These are phyloP conservation scores for Eucalyptus decipiens DNA, from an alignment of 345 rosid genomes.

Conservation along the genomic window DNA sequence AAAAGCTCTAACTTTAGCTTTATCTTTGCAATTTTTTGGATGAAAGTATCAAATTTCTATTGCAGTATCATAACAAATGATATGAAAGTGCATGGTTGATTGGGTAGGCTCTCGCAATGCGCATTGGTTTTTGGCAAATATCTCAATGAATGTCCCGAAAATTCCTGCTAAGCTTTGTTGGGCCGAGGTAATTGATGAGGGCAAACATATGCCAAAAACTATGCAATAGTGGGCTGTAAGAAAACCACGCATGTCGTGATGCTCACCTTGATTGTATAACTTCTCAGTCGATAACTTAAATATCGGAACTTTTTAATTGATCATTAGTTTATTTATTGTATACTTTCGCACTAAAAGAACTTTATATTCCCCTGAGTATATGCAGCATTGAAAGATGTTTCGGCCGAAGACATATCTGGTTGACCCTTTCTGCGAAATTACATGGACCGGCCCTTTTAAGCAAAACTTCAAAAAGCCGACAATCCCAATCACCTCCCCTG, in stretches of 20 bases:
- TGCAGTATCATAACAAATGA: neutral
- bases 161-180: neutral
- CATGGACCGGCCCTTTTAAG: neutral
- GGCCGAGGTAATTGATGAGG: neutral
- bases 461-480: neutral
- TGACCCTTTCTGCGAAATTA: neutral
- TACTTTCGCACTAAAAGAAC: neutral
- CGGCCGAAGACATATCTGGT: neutral
- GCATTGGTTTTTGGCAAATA: rapidly evolving
- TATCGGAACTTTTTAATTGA: too few species aligned
- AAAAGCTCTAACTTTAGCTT: rapidly evolving
- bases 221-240: rapidly evolving
- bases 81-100: neutral
- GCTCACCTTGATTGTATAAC: neutral
- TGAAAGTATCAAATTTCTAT: neutral
- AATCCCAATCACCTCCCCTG: neutral
- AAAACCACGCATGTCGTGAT: rapidly evolving
- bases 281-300: neutral
- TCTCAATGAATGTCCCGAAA: neutral
- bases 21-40: neutral
- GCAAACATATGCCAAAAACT: neutral
- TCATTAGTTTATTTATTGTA: neutral
- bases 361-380: neutral
- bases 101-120: rapidly evolving
- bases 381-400: neutral